A percentile compares a stretch with the other conserved stretches of the same genome.
Conservation (phyloP, 306 rosid species). For the Hylodesmum podocarpum region DNA sequence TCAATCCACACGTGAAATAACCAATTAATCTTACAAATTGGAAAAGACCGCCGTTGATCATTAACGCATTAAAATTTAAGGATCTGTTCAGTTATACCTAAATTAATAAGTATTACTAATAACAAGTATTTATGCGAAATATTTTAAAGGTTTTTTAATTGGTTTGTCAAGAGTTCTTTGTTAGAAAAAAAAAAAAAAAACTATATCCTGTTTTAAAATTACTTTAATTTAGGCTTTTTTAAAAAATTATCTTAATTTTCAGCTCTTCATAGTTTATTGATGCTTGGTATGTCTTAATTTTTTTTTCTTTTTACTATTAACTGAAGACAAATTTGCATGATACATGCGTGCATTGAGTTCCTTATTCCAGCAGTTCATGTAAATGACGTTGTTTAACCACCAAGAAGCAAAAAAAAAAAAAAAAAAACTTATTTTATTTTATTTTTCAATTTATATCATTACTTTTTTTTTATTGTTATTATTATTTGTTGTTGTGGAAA, state of each 20-base stretch:
- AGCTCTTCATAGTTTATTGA: background rate
- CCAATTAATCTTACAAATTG: background rate
- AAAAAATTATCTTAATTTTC: too few relatives aligned
- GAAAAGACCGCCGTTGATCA: background rate
- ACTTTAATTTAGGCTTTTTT: too few relatives aligned
- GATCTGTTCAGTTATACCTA: background rate
- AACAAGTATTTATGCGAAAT: background rate
- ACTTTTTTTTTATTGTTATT: background rate
- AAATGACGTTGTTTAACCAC: slow-evolving; percentile 24
- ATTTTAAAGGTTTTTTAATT: background rate
- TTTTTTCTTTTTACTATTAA: background rate
- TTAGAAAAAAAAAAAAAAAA: background rate
- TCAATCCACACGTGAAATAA: background rate
- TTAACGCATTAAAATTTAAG: background rate
- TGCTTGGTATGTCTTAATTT: background rate
- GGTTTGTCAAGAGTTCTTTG: background rate
- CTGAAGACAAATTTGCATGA: background rate
- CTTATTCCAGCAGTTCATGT: slow-evolving; percentile 6
- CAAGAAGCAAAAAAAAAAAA: too few relatives aligned
- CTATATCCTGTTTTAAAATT: background rate
- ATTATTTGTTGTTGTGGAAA: background rate
- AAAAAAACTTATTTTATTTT: too few relatives aligned
- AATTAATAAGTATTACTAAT: background rate
- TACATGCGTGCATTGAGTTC: background rate
- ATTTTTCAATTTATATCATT: background rate